Percentiles rank a stretch among this genome's conserved stretches.
Evolutionary conservation across 495 filamentous ascomycete genomes (phyloP).

Genomic region (Pseudomonodictys pantanalensis): DNA sequence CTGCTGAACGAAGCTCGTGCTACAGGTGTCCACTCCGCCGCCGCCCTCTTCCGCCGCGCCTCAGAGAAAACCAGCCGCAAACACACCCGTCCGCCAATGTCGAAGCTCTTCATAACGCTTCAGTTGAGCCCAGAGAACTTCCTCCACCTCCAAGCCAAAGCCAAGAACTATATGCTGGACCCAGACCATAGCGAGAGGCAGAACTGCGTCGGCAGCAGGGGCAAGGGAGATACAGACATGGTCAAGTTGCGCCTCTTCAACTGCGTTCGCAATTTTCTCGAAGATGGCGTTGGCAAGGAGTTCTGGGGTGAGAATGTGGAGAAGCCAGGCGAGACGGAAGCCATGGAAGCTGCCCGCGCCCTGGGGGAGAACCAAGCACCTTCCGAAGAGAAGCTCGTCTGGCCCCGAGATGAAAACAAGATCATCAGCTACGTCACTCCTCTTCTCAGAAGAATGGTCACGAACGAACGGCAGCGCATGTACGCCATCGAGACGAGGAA

Average conservation of each 20-base stretch:
- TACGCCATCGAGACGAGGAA: slow-evolving; percentile 61
- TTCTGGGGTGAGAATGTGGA: slow-evolving; percentile 52
- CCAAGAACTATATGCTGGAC: slow-evolving; percentile 62
- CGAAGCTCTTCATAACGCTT: slow-evolving; percentile 58
- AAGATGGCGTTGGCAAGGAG: slow-evolving; percentile 54
- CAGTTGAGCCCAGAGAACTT: slow-evolving; percentile 59
- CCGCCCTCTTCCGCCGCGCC: slow-evolving; percentile 56
- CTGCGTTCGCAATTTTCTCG: slow-evolving; percentile 57
- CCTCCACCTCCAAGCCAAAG: slow-evolving; percentile 56
- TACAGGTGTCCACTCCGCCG: slow-evolving; percentile 56
- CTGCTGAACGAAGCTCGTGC: slow-evolving; percentile 48
- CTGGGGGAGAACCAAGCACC: slow-evolving; percentile 17
- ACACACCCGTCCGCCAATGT: slow-evolving; percentile 61
- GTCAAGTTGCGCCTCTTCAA: slow-evolving; percentile 60
- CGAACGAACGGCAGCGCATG: slow-evolving; percentile 61
- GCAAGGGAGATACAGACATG: slow-evolving; percentile 59
- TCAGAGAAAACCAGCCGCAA: slow-evolving; percentile 51
- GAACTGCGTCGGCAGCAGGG: slow-evolving; percentile 59
- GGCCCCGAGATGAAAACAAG: slow-evolving; percentile 54
- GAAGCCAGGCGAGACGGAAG: slow-evolving; percentile 21
- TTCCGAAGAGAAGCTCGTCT: slow-evolving; percentile 46
- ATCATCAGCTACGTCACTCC: slow-evolving; percentile 59
- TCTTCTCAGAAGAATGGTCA: slow-evolving; percentile 60
- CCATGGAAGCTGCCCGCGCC: slow-evolving; percentile 16
- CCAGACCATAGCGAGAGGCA: slow-evolving; percentile 54